phyloP scores from a whole-genome alignment of 768 basidiomycete species.

The Piloderma croceum region DNA sequence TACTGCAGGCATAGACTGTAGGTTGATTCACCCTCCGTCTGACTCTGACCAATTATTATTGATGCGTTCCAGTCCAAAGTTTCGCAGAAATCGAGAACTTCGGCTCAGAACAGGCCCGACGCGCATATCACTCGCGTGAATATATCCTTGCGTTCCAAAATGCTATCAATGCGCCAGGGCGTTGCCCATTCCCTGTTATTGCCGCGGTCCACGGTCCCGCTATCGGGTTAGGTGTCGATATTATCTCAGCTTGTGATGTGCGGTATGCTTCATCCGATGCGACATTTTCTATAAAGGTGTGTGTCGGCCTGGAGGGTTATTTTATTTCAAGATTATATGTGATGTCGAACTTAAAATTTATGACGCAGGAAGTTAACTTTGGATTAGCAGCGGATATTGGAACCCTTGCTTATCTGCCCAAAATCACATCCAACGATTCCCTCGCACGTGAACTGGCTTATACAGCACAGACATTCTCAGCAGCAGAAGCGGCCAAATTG shows the following conservation, averaged over 20 bases:
- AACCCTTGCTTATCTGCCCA: slow-evolving; percentile 75
- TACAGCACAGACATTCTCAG: slow-evolving; percentile 65
- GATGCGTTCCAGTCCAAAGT: slow-evolving; percentile 33
- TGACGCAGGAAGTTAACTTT: slow-evolving; percentile 79
- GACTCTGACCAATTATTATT: neutral
- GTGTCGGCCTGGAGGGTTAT: too few species aligned
- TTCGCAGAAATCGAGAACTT: slow-evolving; percentile 19
- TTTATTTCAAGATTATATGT: neutral
- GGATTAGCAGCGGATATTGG: slow-evolving; percentile 88
- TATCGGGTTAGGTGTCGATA: slow-evolving; percentile 75
- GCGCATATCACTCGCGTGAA: slow-evolving; percentile 42
- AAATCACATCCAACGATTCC: slow-evolving; percentile 69
- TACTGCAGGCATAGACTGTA: slow-evolving; percentile 81
- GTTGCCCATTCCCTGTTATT: slow-evolving; percentile 75
- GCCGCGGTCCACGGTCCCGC: slow-evolving; percentile 73
- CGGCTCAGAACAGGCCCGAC: slow-evolving; percentile 45
- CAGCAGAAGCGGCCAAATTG: slow-evolving; percentile 57
- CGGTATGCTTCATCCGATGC: slow-evolving; percentile 62
- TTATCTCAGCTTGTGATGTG: slow-evolving; percentile 67
- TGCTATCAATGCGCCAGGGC: slow-evolving; percentile 62
- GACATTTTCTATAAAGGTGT: slow-evolving; percentile 68
- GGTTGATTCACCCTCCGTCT: slow-evolving; percentile 13
- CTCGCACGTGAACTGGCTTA: slow-evolving; percentile 71
- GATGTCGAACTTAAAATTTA: neutral
- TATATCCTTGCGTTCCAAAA: slow-evolving; percentile 59